Percentiles rank a stretch among this genome's conserved stretches.
These are phyloP conservation scores for Xylariaceae sp. DNA, from an alignment of 2,329 filamentous ascomycete genomes.

Conservation along the genomic window DNA sequence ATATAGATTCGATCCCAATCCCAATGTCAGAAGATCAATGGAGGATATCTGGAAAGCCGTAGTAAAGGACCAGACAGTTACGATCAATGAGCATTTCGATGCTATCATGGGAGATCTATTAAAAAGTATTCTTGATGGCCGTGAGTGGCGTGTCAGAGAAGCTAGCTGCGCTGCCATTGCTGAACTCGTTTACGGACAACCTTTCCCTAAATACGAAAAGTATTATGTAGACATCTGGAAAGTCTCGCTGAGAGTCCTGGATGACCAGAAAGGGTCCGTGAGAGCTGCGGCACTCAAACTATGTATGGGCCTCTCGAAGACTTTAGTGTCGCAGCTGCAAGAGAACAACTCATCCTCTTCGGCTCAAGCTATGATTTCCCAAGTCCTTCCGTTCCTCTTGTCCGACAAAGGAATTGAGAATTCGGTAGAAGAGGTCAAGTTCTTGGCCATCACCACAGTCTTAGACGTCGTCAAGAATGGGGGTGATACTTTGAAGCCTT, in stretches of 20 bases:
- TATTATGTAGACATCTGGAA: constrained; percentile 87
- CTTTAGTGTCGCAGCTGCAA: constrained; percentile 84
- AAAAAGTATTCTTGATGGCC: constrained; percentile 77
- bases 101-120: constrained; percentile 88
- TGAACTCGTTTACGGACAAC: constrained; percentile 83
- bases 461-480: constrained; percentile 90
- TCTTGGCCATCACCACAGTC: constrained; percentile 82
- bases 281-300: constrained; percentile 79
- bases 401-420: constrained; percentile 90
- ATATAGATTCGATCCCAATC: constrained; percentile 93
- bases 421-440: constrained; percentile 83
- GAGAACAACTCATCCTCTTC: constrained; percentile 73
- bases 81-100: constrained; percentile 83
- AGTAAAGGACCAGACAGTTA: constrained; percentile 83
- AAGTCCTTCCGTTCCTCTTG: constrained; percentile 88
- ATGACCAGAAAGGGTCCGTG: constrained; percentile 94
- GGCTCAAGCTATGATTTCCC: constrained; percentile 79
- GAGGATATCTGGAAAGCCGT: constrained; percentile 96
- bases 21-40: constrained; percentile 93
- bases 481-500: constrained; percentile 77
- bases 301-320: constrained; percentile 83
- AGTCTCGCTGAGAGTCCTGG: constrained; percentile 85
- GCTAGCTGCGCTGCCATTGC: constrained; percentile 90
- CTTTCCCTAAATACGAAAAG: constrained; percentile 77
- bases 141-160: constrained; percentile 92